A percentile compares a stretch with the other conserved stretches of the same genome.
Conservation (phyloP, 306 rosid species). For the Hylodesmum podocarpum region DNA sequence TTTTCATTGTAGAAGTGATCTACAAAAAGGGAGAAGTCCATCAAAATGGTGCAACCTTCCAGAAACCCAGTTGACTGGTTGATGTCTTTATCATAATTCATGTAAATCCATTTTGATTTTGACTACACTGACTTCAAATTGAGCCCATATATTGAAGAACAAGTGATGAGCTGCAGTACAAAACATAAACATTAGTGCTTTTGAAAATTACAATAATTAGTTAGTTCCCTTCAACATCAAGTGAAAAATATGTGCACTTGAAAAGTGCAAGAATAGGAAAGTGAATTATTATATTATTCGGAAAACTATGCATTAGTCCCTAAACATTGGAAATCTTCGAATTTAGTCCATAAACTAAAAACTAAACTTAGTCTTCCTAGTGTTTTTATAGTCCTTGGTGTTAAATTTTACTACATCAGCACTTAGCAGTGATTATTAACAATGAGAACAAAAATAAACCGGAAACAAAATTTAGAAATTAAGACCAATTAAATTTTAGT, state of each 20-base stretch:
- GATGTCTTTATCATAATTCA: slow-evolving; percentile 21
- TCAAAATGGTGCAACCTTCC: slow-evolving; percentile 56
- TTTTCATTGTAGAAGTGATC: slow-evolving; percentile 45
- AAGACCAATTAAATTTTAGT: too few relatives aligned
- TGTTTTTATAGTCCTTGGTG: too few relatives aligned
- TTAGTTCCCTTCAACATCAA: slow-evolving; percentile 15
- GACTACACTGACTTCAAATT: slow-evolving; percentile 25
- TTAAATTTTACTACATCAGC: too few relatives aligned
- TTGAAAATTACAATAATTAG: neutral
- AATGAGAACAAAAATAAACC: too few relatives aligned
- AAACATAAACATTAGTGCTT: slow-evolving; percentile 5
- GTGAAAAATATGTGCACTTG: neutral
- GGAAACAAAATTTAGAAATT: too few relatives aligned
- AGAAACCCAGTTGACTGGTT: slow-evolving; percentile 44
- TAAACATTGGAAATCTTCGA: too few relatives aligned
- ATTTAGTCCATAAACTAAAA: too few relatives aligned
- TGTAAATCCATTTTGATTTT: slow-evolving; percentile 40
- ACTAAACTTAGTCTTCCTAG: too few relatives aligned
- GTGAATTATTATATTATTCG: slow-evolving; percentile 7
- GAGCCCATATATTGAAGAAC: slow-evolving; percentile 26
- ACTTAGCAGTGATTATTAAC: too few relatives aligned
- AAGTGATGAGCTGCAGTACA: slow-evolving; percentile 44
- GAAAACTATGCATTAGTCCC: too few relatives aligned
- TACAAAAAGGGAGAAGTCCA: slow-evolving; percentile 34
- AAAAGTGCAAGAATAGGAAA: neutral